Percentiles rank a stretch among this genome's conserved stretches.
Conservation (phyloP, 345 rosid species). For the Populus simonii region DNA sequence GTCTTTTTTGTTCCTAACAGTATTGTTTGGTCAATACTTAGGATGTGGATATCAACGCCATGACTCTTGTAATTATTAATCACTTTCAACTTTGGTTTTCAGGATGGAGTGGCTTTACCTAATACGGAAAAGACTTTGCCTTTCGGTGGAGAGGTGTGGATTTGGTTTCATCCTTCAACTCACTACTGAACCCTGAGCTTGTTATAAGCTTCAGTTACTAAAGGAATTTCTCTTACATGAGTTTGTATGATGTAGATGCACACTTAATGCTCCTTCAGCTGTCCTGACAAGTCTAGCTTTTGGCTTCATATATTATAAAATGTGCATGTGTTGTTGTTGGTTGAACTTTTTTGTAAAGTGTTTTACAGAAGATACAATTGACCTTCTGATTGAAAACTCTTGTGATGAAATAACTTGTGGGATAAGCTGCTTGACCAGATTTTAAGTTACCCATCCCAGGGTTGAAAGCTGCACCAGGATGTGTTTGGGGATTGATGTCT, state of each 20-base stretch:
- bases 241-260: background rate
- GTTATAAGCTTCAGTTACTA: conserved; percentile 1
- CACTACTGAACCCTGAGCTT: conserved; percentile 1
- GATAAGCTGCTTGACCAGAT: background rate
- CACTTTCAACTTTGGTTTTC: conserved; percentile 21
- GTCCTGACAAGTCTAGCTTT: background rate
- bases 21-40: background rate
- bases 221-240: conserved; percentile 9
- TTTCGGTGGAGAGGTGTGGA: conserved; percentile 88
- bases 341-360: background rate
- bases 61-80: conserved; percentile 16
- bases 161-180: conserved; percentile 19
- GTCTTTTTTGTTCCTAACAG: background rate
- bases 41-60: background rate
- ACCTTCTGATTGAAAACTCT: background rate
- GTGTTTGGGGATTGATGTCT: background rate
- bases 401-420: background rate
- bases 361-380: background rate
- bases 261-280: background rate
- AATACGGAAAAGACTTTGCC: conserved; percentile 86
- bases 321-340: background rate
- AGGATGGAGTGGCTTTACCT: conserved; percentile 96
- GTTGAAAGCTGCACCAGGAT: background rate
- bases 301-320: background rate
- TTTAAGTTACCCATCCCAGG: background rate